Percentiles rank a stretch among this genome's conserved stretches.
These are phyloP conservation scores for Pseudonectria foliicola DNA, from an alignment of 2,329 filamentous ascomycete genomes.

Conservation along the genomic window DNA sequence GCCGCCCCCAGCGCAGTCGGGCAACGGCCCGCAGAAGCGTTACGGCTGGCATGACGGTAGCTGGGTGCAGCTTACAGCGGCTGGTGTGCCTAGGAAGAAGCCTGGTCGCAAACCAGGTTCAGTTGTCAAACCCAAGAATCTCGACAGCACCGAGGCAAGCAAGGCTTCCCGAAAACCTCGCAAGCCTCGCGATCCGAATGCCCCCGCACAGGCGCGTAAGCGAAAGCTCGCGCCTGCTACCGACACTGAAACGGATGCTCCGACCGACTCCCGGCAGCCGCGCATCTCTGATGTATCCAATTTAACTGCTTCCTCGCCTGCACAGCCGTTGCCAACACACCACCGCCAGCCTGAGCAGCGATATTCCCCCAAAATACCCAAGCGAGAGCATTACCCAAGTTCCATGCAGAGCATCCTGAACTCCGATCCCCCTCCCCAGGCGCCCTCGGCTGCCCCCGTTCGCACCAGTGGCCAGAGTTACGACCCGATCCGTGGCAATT, in stretches of 20 bases:
- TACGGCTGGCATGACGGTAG: slow-evolving; percentile 32
- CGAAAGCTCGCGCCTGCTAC: slow-evolving; percentile 41
- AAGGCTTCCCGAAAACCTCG: slow-evolving; percentile 44
- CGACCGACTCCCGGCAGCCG: slow-evolving; percentile 24
- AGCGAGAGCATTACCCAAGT: slow-evolving; percentile 43
- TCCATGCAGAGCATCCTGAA: slow-evolving; percentile 53
- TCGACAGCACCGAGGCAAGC: slow-evolving; percentile 30
- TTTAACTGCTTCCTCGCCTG: slow-evolving; percentile 18
- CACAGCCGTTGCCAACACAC: slow-evolving; percentile 23
- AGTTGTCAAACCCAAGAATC: slow-evolving; percentile 38
- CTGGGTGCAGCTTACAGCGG: slow-evolving; percentile 46
- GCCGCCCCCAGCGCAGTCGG: slow-evolving; percentile 17
- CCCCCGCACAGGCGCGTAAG: slow-evolving; percentile 46
- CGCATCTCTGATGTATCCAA: slow-evolving; percentile 19
- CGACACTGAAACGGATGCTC: slow-evolving; percentile 31
- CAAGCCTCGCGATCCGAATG: slow-evolving; percentile 54
- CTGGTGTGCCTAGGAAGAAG: slow-evolving; percentile 55
- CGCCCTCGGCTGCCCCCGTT: slow-evolving; percentile 31
- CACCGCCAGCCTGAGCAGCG: slow-evolving; percentile 24
- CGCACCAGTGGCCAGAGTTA: slow-evolving; percentile 75
- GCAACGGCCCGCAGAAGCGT: slow-evolving; percentile 21
- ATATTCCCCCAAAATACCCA: slow-evolving; percentile 40
- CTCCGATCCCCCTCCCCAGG: slow-evolving; percentile 32
- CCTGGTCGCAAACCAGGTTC: slow-evolving; percentile 58
- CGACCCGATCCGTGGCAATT: slow-evolving; percentile 79